These are phyloP conservation scores for Bryoglossum gracile DNA, from an alignment of 495 filamentous ascomycete genomes.

Conservation along the genomic window DNA sequence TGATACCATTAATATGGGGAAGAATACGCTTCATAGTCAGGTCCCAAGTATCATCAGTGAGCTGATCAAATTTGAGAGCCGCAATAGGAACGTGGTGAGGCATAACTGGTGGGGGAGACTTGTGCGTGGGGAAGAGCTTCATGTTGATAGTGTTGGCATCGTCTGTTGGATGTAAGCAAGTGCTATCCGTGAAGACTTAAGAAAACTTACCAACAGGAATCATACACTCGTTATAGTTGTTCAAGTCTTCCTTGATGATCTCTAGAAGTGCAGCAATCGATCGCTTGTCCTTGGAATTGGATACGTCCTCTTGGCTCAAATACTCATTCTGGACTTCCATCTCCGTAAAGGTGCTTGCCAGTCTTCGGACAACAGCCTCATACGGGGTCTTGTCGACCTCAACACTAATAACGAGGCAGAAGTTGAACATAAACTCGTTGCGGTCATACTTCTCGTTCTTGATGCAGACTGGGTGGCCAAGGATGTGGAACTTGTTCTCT, in stretches of 20 bases:
- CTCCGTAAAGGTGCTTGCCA: conserved; percentile 76
- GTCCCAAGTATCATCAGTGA: conserved; percentile 84
- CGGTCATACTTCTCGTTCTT: conserved; percentile 66
- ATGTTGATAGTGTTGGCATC: conserved; percentile 93
- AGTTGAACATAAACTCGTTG: conserved; percentile 98
- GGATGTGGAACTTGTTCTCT: conserved; percentile 67
- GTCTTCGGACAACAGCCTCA: conserved; percentile 74
- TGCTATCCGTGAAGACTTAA: not conserved
- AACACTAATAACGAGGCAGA: conserved; percentile 69
- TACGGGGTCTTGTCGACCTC: conserved; percentile 54
- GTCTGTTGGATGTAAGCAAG: conserved; percentile 40
- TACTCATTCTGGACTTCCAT: conserved; percentile 84
- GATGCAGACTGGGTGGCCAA: conserved; percentile 87
- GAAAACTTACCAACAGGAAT: conserved; percentile 69
- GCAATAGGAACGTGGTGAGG: conserved; percentile 87
- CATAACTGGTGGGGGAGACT: conserved; percentile 66
- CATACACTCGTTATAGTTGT: conserved; percentile 98
- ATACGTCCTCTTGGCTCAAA: conserved; percentile 47
- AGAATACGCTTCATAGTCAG: conserved; percentile 80
- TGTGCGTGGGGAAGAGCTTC: conserved; percentile 83
- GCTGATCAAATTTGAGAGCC: conserved; percentile 55
- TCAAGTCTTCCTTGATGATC: conserved; percentile 88
- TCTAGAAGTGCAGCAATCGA: conserved; percentile 78
- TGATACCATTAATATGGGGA: conserved; percentile 81
- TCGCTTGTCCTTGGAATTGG: conserved; percentile 42